Conservation (phyloP, 2,329 filamentous ascomycete genomes). For the Penicillium sp. region DNA sequence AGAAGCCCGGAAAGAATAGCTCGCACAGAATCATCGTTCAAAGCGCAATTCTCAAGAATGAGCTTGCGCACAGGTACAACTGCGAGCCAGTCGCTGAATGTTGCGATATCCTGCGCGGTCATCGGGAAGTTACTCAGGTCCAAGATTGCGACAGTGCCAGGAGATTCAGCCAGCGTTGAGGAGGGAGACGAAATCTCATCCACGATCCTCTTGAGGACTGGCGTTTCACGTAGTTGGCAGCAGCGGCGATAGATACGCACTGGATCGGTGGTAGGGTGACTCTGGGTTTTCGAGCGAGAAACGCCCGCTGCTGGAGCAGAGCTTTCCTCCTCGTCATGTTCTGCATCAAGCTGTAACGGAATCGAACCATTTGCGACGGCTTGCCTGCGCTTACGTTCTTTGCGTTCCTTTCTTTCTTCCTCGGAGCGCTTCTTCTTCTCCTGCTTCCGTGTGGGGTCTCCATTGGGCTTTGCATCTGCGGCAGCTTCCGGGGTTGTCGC, state of each 20-base stretch:
- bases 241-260: constrained; percentile 91
- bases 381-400: constrained; percentile 81
- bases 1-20: constrained; percentile 85
- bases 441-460: constrained; percentile 70
- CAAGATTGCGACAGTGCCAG: constrained; percentile 78
- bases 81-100: constrained; percentile 89
- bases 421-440: constrained; percentile 97
- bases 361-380: constrained; percentile 87
- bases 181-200: constrained; percentile 77
- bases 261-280: constrained; percentile 83
- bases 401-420: constrained; percentile 87
- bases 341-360: constrained; percentile 78
- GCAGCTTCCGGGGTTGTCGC: constrained; percentile 12
- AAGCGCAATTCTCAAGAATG: constrained; percentile 80
- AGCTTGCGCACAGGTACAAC: constrained; percentile 89
- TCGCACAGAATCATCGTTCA: constrained; percentile 84
- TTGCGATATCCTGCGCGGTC: constrained; percentile 79
- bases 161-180: constrained; percentile 64
- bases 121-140: constrained; percentile 85
- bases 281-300: constrained; percentile 58
- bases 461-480: constrained; percentile 31
- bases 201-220: constrained; percentile 87
- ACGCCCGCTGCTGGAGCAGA: constrained; percentile 36
- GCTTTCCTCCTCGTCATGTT: constrained; percentile 64
- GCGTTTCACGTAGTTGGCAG: constrained; percentile 90